Conservation (phyloP, 164 flowering plant species). For the Chimonanthus salicifolius region DNA sequence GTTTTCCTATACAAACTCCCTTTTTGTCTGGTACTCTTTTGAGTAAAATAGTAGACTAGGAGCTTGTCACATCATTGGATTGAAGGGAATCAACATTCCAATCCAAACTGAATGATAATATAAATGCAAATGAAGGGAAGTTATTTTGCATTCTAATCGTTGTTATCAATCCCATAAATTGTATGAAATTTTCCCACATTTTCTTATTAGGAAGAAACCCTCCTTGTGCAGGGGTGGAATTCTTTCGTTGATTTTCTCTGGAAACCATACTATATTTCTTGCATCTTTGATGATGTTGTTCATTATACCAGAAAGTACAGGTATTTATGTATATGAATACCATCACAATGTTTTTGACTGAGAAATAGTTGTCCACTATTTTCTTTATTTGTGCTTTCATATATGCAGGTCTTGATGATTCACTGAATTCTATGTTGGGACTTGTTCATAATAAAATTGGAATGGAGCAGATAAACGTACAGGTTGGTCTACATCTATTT, state of each 20-base stretch:
- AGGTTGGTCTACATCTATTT: neutral
- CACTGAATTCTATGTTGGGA: constrained; percentile 29
- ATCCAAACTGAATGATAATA: neutral
- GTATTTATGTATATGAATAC: constrained; percentile 22
- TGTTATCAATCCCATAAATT: neutral
- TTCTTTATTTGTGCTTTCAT: constrained; percentile 1
- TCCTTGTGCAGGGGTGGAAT: constrained; percentile 36
- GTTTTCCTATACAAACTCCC: too few species aligned
- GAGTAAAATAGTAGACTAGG: too few species aligned
- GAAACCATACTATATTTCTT: constrained; percentile 30
- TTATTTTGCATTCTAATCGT: constrained; percentile 2
- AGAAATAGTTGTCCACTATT: neutral
- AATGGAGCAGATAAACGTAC: constrained; percentile 19
- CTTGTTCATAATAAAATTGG: constrained; percentile 12
- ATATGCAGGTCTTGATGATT: constrained; percentile 37
- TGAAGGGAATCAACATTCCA: too few species aligned
- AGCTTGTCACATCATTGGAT: too few species aligned
- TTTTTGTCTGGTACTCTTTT: too few species aligned
- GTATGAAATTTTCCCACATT: neutral
- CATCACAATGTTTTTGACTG: neutral
- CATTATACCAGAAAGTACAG: constrained; percentile 44
- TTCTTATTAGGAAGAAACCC: neutral
- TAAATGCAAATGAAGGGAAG: neutral
- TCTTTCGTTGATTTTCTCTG: constrained; percentile 33
- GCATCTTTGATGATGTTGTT: constrained; percentile 42